Percentiles rank a stretch among this genome's conserved stretches.
These are phyloP conservation scores for Colletotrichum camelliae DNA, from an alignment of 2,329 filamentous ascomycete species.

Conservation along the genomic window DNA sequence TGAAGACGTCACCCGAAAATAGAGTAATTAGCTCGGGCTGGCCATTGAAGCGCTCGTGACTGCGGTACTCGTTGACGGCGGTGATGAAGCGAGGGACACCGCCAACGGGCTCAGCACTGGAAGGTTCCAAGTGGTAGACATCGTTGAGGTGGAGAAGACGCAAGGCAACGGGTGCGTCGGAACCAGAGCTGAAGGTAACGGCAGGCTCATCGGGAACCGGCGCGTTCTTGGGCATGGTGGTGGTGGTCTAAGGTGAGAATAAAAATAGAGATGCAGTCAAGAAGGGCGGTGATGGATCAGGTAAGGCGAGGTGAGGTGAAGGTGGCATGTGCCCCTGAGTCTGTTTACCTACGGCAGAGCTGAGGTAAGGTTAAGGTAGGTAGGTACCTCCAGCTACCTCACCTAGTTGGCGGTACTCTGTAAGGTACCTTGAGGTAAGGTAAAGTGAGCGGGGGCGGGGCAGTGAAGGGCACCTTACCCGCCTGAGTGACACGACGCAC, in stretches of 20 bases:
- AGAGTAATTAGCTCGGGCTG: slow-evolving; percentile 75
- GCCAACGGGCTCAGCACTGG: slow-evolving; percentile 81
- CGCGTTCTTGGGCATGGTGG: slow-evolving; percentile 17
- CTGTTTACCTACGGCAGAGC: background rate
- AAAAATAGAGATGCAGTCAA: background rate
- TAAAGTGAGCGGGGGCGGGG: background rate
- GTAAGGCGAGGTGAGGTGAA: background rate
- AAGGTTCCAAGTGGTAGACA: slow-evolving; percentile 84
- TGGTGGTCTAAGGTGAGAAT: background rate
- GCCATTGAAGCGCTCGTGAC: slow-evolving; percentile 61
- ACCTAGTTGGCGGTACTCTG: too few relatives aligned
- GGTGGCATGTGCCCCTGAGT: background rate
- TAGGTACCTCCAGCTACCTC: background rate
- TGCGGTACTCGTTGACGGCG: slow-evolving; percentile 76
- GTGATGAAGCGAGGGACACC: slow-evolving; percentile 83
- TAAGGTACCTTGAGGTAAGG: background rate
- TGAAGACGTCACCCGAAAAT: slow-evolving; percentile 93
- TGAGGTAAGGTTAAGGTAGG: background rate
- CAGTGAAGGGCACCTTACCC: background rate
- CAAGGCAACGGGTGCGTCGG: slow-evolving; percentile 63
- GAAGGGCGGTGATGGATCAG: background rate
- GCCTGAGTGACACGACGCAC: background rate
- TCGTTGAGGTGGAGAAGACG: slow-evolving; percentile 93
- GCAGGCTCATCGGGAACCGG: slow-evolving; percentile 19
- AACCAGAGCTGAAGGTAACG: slow-evolving; percentile 36